Conservation (phyloP, 2,329 filamentous ascomycete genomes). For the Xylariaceae sp. region DNA sequence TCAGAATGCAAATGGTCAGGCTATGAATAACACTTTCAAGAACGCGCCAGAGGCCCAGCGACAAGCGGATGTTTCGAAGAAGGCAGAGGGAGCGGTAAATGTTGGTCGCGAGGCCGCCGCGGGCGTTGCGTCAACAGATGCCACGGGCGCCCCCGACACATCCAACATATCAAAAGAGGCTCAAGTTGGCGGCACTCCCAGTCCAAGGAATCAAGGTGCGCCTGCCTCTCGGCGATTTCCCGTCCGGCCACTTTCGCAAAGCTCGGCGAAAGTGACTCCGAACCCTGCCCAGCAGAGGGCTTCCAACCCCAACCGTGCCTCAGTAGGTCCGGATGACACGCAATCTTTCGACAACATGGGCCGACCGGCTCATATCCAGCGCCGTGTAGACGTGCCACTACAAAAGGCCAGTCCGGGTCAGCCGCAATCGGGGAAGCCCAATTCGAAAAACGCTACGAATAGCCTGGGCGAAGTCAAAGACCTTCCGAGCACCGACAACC, state of each 20-base stretch:
- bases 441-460: constrained; percentile 8
- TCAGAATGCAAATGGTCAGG: not conserved
- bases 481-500: constrained; percentile 17
- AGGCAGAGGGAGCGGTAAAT: constrained; percentile 12
- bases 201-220: not conserved
- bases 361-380: constrained; percentile 24
- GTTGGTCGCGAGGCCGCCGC: constrained; percentile 2
- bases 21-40: not conserved
- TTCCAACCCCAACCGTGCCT: not conserved
- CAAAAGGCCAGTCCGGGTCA: constrained; percentile 15
- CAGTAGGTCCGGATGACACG: not conserved
- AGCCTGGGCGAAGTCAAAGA: constrained; percentile 19
- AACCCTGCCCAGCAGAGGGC: not conserved
- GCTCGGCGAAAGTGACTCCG: not conserved
- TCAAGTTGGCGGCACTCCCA: constrained; percentile 5
- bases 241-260: not conserved
- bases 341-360: constrained; percentile 26
- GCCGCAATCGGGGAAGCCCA: constrained; percentile 6
- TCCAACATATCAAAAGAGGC: constrained; percentile 15
- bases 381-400: constrained; percentile 28
- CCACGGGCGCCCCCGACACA: constrained; percentile 16
- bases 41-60: not conserved
- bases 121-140: constrained; percentile 7
- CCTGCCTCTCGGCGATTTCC: not conserved
- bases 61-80: constrained; percentile 16